Conservation (phyloP, 371 early-diverging fungal genomes). For the Catenaria anguillulae region DNA sequence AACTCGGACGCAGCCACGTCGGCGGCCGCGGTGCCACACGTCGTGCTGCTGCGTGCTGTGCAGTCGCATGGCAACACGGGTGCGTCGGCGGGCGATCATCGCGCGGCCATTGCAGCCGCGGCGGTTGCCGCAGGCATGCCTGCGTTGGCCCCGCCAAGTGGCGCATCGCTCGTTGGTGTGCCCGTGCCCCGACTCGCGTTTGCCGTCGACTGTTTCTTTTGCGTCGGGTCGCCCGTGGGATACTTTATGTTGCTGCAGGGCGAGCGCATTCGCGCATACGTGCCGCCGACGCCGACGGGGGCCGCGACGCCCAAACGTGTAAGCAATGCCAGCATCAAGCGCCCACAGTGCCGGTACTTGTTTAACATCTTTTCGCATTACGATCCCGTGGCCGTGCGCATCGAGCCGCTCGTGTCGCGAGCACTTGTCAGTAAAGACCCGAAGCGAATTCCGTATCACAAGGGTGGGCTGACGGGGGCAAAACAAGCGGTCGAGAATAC, state of each 20-base stretch:
- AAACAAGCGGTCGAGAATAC: constrained; percentile 37
- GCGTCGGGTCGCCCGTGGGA: constrained; percentile 60
- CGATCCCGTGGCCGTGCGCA: constrained; percentile 25
- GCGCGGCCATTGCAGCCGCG: no score
- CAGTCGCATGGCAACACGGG: not conserved
- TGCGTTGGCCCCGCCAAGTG: not conserved
- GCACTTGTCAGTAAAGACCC: constrained; percentile 41
- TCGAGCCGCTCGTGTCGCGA: constrained; percentile 47
- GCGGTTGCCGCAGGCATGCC: not conserved
- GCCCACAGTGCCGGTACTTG: not conserved
- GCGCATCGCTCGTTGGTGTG: constrained; percentile 8
- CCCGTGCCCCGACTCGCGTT: constrained; percentile 18
- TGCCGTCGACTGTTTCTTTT: constrained; percentile 40
- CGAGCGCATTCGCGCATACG: constrained; percentile 11
- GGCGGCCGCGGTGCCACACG: constrained; percentile 15
- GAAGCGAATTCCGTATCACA: constrained; percentile 56
- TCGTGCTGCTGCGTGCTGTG: not conserved
- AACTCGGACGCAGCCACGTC: constrained; percentile 5
- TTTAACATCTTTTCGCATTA: constrained; percentile 14
- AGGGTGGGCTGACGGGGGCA: constrained; percentile 61
- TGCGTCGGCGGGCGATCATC: not conserved
- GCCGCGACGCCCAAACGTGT: not conserved
- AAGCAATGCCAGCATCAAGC: no score
- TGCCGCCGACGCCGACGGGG: not conserved
- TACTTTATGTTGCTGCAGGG: constrained; percentile 58